A percentile compares a stretch with the other conserved stretches of the same genome.
Evolutionary conservation across 306 rosid species (phyloP).

Genomic region (Casuarina equisetifolia): DNA sequence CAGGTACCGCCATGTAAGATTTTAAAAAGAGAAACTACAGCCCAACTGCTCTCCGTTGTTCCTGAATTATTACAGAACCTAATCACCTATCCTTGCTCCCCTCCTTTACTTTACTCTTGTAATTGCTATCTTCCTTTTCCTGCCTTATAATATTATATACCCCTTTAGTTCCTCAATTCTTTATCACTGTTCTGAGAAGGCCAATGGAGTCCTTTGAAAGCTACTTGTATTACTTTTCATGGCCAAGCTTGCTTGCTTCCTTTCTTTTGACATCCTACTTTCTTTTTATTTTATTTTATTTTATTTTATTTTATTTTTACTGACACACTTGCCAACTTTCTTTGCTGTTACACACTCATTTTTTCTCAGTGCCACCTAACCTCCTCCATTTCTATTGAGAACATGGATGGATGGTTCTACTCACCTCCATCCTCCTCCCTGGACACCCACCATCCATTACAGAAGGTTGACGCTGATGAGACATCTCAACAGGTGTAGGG

Average conservation of each 20-base stretch:
- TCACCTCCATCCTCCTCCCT: constrained; percentile 60
- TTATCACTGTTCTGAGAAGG: background rate
- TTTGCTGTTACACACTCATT: constrained; percentile 86
- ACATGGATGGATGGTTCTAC: constrained; percentile 54
- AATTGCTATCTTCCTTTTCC: constrained; percentile 16
- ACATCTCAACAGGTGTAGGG: constrained; percentile 34
- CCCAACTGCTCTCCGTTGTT: constrained; percentile 81
- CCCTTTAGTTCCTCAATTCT: background rate
- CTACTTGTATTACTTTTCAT: constrained; percentile 72
- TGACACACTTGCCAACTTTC: constrained; percentile 94
- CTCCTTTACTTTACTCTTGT: constrained; percentile 37
- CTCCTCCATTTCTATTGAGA: constrained; percentile 50
- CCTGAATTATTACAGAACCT: constrained; percentile 69
- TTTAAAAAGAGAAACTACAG: constrained; percentile 76
- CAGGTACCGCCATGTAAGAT: constrained; percentile 73
- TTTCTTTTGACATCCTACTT: constrained; percentile 54
- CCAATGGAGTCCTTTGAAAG: constrained; percentile 44
- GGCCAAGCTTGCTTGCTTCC: constrained; percentile 77
- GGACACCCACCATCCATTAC: constrained; percentile 31
- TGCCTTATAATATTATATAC: constrained; percentile 2
- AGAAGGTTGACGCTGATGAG: constrained; percentile 26
- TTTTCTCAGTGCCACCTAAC: constrained; percentile 68
- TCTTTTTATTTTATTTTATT: constrained; percentile 28
- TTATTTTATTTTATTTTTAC: constrained; percentile 43
- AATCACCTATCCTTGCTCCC: constrained; percentile 36